A percentile compares a stretch with the other conserved stretches of the same genome.
These are phyloP conservation scores for Phytophthora sansomeana DNA, from an alignment of 352 stramenopile species.

Conservation along the genomic window DNA sequence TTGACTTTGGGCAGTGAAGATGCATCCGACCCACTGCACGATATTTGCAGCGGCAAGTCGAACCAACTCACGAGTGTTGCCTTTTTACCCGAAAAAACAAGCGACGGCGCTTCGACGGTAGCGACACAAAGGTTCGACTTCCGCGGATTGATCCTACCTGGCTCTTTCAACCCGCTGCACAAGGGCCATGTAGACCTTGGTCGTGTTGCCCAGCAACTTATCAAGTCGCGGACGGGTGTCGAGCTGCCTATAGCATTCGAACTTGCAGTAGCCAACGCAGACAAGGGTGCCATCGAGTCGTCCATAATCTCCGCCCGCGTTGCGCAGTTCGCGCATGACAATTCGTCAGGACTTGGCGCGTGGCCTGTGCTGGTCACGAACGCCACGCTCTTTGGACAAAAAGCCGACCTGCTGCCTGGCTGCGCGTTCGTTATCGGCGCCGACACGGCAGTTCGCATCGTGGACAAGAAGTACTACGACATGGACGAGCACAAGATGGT, in stretches of 20 bases:
- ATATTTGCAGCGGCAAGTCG: constrained; percentile 34
- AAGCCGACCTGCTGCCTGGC: constrained; percentile 75
- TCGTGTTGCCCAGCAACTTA: constrained; percentile 49
- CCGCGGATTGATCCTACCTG: constrained; percentile 69
- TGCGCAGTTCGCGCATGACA: constrained; percentile 51
- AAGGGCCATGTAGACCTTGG: constrained; percentile 74
- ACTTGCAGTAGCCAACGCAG: constrained; percentile 77
- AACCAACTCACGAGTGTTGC: constrained; percentile 48
- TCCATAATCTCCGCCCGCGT: constrained; percentile 54
- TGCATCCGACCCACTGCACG: constrained; percentile 33
- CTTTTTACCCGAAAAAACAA: constrained; percentile 48
- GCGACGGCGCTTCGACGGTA: constrained; percentile 8
- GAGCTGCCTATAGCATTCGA: constrained; percentile 73
- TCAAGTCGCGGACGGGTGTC: constrained; percentile 38
- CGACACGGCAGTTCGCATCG: constrained; percentile 87
- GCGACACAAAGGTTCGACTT: constrained; percentile 53
- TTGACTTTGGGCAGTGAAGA: constrained; percentile 13
- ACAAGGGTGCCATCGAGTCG: constrained; percentile 73
- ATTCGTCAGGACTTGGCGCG: constrained; percentile 22
- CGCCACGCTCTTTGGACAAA: constrained; percentile 81
- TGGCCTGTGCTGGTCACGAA: constrained; percentile 86
- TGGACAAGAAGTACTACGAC: constrained; percentile 93
- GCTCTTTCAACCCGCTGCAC: constrained; percentile 89
- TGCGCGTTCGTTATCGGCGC: constrained; percentile 91
- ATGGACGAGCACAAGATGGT: constrained; percentile 81